Evolutionary conservation across 2,329 filamentous ascomycete genomes (phyloP), one percentile per base, ranked within the genome.

Genomic region (Arthrobotrys sinensis): DNA sequence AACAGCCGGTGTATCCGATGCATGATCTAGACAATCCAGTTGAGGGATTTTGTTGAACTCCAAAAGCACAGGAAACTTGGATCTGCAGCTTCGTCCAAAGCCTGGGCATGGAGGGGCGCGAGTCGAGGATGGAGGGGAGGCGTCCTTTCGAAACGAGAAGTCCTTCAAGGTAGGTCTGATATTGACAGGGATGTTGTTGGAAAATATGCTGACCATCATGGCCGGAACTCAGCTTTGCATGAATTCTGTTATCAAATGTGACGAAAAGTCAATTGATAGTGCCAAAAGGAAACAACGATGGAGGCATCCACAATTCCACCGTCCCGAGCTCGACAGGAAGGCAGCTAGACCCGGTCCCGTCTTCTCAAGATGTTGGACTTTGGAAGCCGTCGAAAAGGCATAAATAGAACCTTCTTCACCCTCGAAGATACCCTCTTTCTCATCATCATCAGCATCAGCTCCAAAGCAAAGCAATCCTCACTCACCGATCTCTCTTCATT

Each of bases 351-450:
- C 67, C 60, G 52, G 34, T 60, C 53, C 62, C 40, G 63, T 72
- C 63, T 60, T 24, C 60, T 62, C 60, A 45, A 55, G 43, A 78
- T 78, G 52, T 21, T 72, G 38, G 67, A 32, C 52, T 53, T 72
- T 64, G 63, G 38, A 72, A 38, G 62, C 52, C 46, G 36, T 64
- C 67, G 43, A 40, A 46, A 72, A 43, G 67, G 75, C 80, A 82
- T 82, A 82, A 82, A 82, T 82, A 82, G 80, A 67, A 72, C 76
- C 80, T 7, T 73, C 57, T 72, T 57, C 75, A 19, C 78, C 77
- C 73, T 79, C 78, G 75, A 80, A 77, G 53, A 76, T 63, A 52
- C 38, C 68, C 62, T 67, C 52, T 48, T 57, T 67, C 50, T 67
- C 72, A 72, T 67, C 69, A 72, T 77, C 68, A 76, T 64, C 67